A percentile compares a stretch with the other conserved stretches of the same genome.
These are phyloP conservation scores for Astragalus glycyphyllos DNA, from an alignment of 306 rosid species.

Conservation along the genomic window DNA sequence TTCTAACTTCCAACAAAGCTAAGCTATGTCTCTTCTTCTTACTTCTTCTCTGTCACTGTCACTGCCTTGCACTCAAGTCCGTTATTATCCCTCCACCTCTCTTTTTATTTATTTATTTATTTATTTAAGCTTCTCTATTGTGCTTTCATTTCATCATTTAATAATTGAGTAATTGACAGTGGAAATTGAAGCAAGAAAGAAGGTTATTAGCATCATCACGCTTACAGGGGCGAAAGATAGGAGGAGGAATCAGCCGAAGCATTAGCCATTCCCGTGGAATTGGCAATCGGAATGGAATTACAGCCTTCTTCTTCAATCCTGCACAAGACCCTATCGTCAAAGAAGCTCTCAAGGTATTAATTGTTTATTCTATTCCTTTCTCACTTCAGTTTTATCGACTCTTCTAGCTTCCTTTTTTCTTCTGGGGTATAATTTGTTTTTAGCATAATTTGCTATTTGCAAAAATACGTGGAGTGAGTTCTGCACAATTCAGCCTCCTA, in stretches of 20 bases:
- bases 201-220: slow-evolving; percentile 32
- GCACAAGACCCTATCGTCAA: slow-evolving; percentile 64
- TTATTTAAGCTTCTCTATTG: neutral
- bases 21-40: slow-evolving; percentile 39
- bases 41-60: slow-evolving; percentile 38
- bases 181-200: slow-evolving; percentile 47
- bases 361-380: neutral
- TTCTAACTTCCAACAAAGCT: neutral
- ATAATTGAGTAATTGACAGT: slow-evolving; percentile 36
- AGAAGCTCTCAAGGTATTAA: slow-evolving; percentile 72
- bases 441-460: neutral
- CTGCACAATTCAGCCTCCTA: neutral
- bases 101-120: neutral
- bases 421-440: neutral
- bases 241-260: slow-evolving; percentile 27
- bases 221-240: neutral
- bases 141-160: neutral
- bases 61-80: slow-evolving; percentile 34
- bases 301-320: slow-evolving; percentile 71
- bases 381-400: neutral
- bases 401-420: neutral
- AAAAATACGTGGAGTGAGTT: neutral
- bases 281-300: slow-evolving; percentile 42
- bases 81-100: neutral
- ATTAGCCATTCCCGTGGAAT: slow-evolving; percentile 24